Percentiles rank a stretch among this genome's conserved stretches.
Conservation (phyloP, 1,139 yeast genomes). For the Debaryomycetaceae sp. region DNA sequence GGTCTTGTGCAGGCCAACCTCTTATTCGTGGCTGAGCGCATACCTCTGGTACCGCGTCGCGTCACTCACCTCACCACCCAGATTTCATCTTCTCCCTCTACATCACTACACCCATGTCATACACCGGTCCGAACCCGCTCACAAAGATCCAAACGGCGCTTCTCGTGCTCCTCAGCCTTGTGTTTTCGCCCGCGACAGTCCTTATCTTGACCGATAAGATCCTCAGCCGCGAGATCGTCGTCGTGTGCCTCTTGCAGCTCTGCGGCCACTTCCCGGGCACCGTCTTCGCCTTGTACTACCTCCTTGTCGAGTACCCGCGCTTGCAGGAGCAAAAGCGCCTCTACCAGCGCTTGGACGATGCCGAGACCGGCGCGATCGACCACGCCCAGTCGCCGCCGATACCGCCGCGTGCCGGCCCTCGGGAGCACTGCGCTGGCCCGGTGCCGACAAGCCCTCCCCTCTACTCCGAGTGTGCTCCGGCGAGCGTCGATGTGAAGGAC, state of each 20-base stretch:
- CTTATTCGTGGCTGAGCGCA: too few species aligned
- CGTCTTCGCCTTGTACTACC: conserved; percentile 22
- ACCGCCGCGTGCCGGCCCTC: too few species aligned
- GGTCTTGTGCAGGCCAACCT: too few species aligned
- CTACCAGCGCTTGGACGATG: not conserved
- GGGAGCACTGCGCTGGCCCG: too few species aligned
- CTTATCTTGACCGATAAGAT: conserved; percentile 18
- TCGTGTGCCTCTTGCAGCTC: conserved; percentile 23
- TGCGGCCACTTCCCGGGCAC: conserved; percentile 29
- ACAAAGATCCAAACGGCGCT: conserved; percentile 8
- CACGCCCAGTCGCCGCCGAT: too few species aligned
- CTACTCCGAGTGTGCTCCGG: too few species aligned
- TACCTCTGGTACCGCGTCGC: too few species aligned
- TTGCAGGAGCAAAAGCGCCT: not conserved
- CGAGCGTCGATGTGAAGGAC: too few species aligned
- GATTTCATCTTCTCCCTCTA: not conserved
- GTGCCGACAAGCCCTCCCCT: too few species aligned
- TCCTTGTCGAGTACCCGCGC: conserved; percentile 8
- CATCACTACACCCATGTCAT: not conserved
- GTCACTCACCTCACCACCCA: too few species aligned
- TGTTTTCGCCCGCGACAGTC: conserved; percentile 32
- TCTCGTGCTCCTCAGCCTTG: conserved; percentile 20
- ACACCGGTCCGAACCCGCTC: not conserved
- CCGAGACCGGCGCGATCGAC: not conserved
- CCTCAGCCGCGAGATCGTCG: conserved; percentile 24